Conservation (phyloP, 257 asterid species). For the Solanum lignicaule region DNA sequence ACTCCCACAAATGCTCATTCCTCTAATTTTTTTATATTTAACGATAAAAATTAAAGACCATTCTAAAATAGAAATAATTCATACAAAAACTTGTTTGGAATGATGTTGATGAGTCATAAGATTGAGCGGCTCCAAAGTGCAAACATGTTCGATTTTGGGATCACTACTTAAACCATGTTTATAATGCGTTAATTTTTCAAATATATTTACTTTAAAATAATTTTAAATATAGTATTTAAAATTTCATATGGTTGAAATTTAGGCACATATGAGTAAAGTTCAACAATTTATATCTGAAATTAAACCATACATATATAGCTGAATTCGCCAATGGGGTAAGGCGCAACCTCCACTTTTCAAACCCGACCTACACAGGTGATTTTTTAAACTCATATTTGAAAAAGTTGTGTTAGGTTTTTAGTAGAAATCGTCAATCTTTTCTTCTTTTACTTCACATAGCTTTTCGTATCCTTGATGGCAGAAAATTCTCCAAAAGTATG, state of each 20-base stretch:
- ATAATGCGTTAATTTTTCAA: neutral
- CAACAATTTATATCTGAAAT: neutral
- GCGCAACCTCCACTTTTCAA: too few species aligned
- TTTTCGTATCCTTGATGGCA: too few species aligned
- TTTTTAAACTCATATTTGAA: too few species aligned
- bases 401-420: too few species aligned
- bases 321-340: neutral
- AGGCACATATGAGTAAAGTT: neutral
- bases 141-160: neutral
- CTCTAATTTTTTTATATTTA: neutral
- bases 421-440: too few species aligned
- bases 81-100: neutral
- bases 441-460: too few species aligned
- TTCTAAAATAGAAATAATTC: too few species aligned
- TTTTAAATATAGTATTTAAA: neutral
- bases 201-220: neutral
- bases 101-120: neutral
- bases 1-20: neutral
- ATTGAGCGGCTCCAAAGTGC: neutral
- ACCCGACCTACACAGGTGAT: too few species aligned
- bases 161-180: neutral
- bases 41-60: neutral
- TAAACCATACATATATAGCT: neutral
- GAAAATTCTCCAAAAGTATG: too few species aligned
- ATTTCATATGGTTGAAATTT: neutral